A percentile compares a stretch with the other conserved stretches of the same genome.
These are phyloP conservation scores for Purpureocillium lavendulum DNA, from an alignment of 2,329 filamentous ascomycete genomes.

Conservation along the genomic window DNA sequence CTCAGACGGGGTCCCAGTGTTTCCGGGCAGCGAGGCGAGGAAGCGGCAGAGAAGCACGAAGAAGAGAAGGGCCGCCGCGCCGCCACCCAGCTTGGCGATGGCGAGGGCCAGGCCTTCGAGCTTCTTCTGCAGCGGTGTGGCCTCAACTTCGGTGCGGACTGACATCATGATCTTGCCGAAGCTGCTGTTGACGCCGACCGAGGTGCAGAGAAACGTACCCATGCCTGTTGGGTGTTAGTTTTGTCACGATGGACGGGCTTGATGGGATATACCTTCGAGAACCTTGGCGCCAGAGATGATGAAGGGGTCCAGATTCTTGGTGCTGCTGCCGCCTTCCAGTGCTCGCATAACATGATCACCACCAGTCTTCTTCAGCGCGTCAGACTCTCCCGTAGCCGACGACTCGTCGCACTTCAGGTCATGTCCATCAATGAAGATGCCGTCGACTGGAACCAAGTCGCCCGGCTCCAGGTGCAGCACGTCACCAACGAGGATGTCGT, in stretches of 20 bases:
- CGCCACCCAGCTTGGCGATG: slow-evolving; percentile 42
- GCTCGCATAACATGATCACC: slow-evolving; percentile 50
- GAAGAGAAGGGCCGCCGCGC: slow-evolving; percentile 65
- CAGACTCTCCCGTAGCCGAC: slow-evolving; percentile 65
- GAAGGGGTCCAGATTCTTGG: slow-evolving; percentile 54
- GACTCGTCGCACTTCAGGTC: slow-evolving; percentile 60
- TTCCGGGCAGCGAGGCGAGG: slow-evolving; percentile 50
- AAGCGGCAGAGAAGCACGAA: slow-evolving; percentile 74
- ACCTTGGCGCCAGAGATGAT: slow-evolving; percentile 50
- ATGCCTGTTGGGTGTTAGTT: slow-evolving; percentile 20
- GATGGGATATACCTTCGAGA: slow-evolving; percentile 29
- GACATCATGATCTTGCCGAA: slow-evolving; percentile 50
- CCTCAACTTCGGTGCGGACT: slow-evolving; percentile 39
- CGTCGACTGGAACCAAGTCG: slow-evolving; percentile 63
- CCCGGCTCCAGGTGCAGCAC: slow-evolving; percentile 61
- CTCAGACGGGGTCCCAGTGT: slow-evolving; percentile 35
- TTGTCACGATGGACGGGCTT: neutral
- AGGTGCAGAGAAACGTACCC: slow-evolving; percentile 46
- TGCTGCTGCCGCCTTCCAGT: slow-evolving; percentile 36
- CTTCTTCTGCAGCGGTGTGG: slow-evolving; percentile 47
- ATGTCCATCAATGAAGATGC: slow-evolving; percentile 53
- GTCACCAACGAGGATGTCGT: slow-evolving; percentile 62
- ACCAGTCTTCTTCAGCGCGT: slow-evolving; percentile 58
- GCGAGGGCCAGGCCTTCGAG: slow-evolving; percentile 27
- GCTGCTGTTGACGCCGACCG: slow-evolving; percentile 46